phyloP scores from a whole-genome alignment of 768 basidiomycete genomes.

The Xerocomellus dryophilus region DNA sequence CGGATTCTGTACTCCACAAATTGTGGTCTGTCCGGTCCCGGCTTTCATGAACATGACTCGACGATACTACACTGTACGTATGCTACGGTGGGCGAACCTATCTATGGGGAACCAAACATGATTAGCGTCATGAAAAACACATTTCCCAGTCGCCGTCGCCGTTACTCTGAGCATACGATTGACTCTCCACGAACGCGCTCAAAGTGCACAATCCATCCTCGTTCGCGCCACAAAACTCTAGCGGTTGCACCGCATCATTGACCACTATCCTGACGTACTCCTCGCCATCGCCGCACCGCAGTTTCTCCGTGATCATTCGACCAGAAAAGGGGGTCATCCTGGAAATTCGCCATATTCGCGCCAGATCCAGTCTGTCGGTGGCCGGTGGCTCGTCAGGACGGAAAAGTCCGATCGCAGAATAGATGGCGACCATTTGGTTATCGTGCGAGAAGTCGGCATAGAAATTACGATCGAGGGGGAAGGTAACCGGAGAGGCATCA shows the following conservation, averaged over 20 bases:
- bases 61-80: no score
- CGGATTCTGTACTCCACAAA: no score
- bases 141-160: constrained; percentile 72
- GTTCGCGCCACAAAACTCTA: constrained; percentile 56
- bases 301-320: constrained; percentile 69
- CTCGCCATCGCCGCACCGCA: constrained; percentile 41
- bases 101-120: background rate
- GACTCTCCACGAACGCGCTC: constrained; percentile 64
- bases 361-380: constrained; percentile 18
- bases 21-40: no score
- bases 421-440: constrained; percentile 80
- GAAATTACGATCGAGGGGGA: constrained; percentile 64
- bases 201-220: constrained; percentile 61
- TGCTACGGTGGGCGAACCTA: background rate
- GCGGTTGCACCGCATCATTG: constrained; percentile 66
- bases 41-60: no score
- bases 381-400: constrained; percentile 28
- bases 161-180: constrained; percentile 61
- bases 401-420: constrained; percentile 58
- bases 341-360: constrained; percentile 51
- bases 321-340: constrained; percentile 72
- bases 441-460: constrained; percentile 89
- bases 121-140: constrained; percentile 43
- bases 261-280: constrained; percentile 73
- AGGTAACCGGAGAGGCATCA: constrained; percentile 60